Base-by-base conservation (phyloP, 352 stramenopile species). In the Globisporangium okanoganense region DNA sequence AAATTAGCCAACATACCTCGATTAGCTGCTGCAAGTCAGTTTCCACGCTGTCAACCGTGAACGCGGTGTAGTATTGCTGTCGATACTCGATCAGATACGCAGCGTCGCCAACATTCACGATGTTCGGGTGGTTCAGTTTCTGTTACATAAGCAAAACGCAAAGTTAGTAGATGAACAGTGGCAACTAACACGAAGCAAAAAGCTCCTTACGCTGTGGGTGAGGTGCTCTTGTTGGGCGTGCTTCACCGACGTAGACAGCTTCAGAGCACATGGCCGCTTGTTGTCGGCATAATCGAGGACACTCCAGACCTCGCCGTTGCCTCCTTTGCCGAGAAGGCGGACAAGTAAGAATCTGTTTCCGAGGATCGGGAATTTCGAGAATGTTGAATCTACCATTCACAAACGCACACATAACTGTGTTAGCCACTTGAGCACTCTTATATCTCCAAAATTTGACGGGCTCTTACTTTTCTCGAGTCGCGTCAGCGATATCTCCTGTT, bases 291-390 rank as follows among this genome's bases (percentile, higher is more conserved):
- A 92, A 70, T 92, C 83, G 16, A 92, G 61, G n/a, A 90, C 76
- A 36, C 88, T 81, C 83, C 83, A 92, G 2, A 92, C 83, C 70
- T 92, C 83, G 41, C 83, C 83, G 43, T 92, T 90, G 33, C 83
- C 83, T 55, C 83, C 83, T 58, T 86, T 90, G 45, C 83, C 83
- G 45, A 84, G 71, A 14, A 92, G 68, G 44, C 76, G 74, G 54
- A 82, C 70, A 38, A 90, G 59, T 3, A 90, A 40, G 62, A 90
- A 92, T 4, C 83, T 71, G 38, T 92, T 90, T 36, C 69, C 75
- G 13, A 92, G 67, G 56, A 89, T 78, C 0, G 83, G 83, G 31
- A 90, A 86, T 57, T 85, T 87, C 50, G 72, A 82, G 47, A 92
- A 92, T 22, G 78, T 71, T 9, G 83, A 92, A 47, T 76, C 79